Conservation (phyloP, 2,329 filamentous ascomycete species). For the Aspergillus proliferans region DNA sequence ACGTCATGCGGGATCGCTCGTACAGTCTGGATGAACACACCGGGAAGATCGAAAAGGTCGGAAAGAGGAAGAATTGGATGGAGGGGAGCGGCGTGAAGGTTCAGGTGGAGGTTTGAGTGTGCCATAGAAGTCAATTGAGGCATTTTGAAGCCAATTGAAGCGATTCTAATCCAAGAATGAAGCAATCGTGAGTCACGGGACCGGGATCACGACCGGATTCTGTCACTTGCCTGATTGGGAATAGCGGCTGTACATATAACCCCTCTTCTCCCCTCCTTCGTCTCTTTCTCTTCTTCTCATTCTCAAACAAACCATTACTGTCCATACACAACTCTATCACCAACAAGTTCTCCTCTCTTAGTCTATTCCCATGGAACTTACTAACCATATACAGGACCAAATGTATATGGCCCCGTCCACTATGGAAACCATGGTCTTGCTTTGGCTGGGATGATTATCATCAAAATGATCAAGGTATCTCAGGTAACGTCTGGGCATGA, state of each 20-base stretch:
- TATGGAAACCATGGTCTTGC: constrained; percentile 35
- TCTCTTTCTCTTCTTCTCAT: constrained; percentile 3
- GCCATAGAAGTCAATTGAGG: not conserved
- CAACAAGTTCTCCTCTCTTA: constrained; percentile 15
- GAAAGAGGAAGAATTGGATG: constrained; percentile 56
- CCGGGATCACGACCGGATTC: too few species aligned
- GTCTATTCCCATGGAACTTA: not conserved
- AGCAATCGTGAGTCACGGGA: too few species aligned
- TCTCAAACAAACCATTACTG: not conserved
- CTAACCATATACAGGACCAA: not conserved
- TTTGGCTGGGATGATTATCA: constrained; percentile 34
- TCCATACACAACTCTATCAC: not conserved
- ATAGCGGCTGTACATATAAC: not conserved
- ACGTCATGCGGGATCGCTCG: constrained; percentile 27
- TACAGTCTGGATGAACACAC: constrained; percentile 35
- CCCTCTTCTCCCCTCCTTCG: constrained; percentile 11
- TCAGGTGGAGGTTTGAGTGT: constrained; percentile 27
- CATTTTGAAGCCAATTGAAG: not conserved
- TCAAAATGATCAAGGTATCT: constrained; percentile 44
- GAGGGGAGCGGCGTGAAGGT: constrained; percentile 39
- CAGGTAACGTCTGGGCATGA: constrained; percentile 51
- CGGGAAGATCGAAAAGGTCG: constrained; percentile 46
- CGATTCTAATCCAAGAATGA: too few species aligned
- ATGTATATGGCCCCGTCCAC: not conserved
- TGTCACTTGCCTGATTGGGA: not conserved